phyloP scores from a whole-genome alignment of 352 stramenopile species.

The Globisporangium camurandrum region DNA sequence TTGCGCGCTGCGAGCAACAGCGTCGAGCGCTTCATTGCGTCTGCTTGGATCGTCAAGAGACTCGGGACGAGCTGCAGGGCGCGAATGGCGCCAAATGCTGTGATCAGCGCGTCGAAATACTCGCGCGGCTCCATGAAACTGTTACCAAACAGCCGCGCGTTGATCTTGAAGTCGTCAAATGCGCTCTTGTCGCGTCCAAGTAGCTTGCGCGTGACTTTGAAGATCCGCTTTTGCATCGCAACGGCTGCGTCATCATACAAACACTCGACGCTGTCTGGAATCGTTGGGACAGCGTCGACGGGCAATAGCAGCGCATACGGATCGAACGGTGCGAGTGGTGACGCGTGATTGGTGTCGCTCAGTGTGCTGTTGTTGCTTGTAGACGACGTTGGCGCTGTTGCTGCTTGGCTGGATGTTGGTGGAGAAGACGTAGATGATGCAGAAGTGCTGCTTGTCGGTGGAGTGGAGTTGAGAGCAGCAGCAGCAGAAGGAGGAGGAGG shows the following conservation, averaged over 20 bases:
- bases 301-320: conserved; percentile 46
- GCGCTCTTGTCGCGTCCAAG: conserved; percentile 39
- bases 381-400: neutral
- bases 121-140: conserved; percentile 70
- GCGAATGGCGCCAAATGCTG: conserved; percentile 45
- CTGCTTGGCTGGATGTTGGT: too few relatives aligned
- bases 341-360: too few relatives aligned
- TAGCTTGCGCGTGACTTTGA: conserved; percentile 42
- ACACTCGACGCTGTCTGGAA: conserved; percentile 46
- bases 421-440: too few relatives aligned
- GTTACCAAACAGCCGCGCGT: conserved; percentile 65
- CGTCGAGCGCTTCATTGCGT: conserved; percentile 44
- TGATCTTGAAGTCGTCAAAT: conserved; percentile 79
- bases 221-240: conserved; percentile 65
- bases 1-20: conserved; percentile 44
- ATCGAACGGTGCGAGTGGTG: conserved; percentile 24
- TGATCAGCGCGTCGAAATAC: conserved; percentile 59
- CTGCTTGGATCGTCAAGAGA: conserved; percentile 54
- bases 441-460: too few relatives aligned
- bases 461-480: too few relatives aligned
- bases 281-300: conserved; percentile 28
- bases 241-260: conserved; percentile 53
- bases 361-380: neutral
- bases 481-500: too few relatives aligned
- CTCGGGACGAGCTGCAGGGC: conserved; percentile 60